A percentile compares a stretch with the other conserved stretches of the same genome.
Evolutionary conservation across 2,329 filamentous ascomycete genomes (phyloP).

Genomic region (Talaromyces albobiverticillius): DNA sequence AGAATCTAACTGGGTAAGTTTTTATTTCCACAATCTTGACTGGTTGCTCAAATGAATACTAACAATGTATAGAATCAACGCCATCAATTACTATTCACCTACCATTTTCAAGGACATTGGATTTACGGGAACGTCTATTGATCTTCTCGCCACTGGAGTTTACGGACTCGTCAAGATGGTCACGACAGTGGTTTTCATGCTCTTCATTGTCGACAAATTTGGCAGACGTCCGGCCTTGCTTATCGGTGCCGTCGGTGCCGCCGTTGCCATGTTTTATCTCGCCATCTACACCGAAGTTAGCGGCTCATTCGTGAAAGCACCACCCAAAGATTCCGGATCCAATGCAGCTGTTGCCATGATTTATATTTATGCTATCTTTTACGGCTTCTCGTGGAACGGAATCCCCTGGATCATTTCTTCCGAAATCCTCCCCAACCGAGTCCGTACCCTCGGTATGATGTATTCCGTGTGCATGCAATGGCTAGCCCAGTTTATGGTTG

Average conservation of each 20-base stretch:
- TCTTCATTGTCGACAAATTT: constrained; percentile 34
- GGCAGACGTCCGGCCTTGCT: constrained; percentile 48
- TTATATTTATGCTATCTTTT: constrained; percentile 21
- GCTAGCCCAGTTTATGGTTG: constrained; percentile 49
- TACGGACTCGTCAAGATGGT: constrained; percentile 49
- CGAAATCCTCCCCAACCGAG: constrained; percentile 40
- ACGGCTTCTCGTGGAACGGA: constrained; percentile 30
- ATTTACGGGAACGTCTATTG: constrained; percentile 20
- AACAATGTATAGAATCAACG: constrained; percentile 47
- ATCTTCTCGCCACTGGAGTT: constrained; percentile 52
- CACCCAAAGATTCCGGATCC: constrained; percentile 15
- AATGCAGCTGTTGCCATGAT: constrained; percentile 26
- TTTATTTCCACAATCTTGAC: not conserved
- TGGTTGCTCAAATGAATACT: constrained; percentile 34
- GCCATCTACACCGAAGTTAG: constrained; percentile 22
- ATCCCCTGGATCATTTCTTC: constrained; percentile 35
- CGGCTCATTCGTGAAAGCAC: constrained; percentile 1
- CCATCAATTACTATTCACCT: constrained; percentile 61
- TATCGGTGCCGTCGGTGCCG: constrained; percentile 28
- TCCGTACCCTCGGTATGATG: constrained; percentile 40
- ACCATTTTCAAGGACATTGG: constrained; percentile 57
- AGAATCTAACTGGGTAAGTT: constrained; percentile 3
- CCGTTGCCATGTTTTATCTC: constrained; percentile 29
- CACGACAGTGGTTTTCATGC: constrained; percentile 48
- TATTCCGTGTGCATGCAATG: constrained; percentile 41